These are phyloP conservation scores for Monocercomonoides exilis DNA, from an alignment of 78 protist genomes.

Conservation along the genomic window DNA sequence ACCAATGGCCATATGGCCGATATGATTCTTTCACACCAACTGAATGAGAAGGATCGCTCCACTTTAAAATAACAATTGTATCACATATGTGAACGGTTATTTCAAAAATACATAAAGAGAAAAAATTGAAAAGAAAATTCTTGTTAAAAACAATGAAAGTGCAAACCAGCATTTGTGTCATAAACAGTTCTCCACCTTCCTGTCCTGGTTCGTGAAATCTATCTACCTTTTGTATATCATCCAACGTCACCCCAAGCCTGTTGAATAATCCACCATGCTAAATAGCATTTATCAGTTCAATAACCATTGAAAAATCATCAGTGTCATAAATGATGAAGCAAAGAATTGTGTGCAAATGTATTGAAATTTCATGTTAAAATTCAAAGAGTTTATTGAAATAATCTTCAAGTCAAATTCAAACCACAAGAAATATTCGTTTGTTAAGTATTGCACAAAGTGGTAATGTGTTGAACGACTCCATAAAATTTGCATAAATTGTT, in stretches of 20 bases:
- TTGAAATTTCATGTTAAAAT: too few relatives aligned
- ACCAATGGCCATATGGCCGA: background rate
- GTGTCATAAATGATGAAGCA: too few relatives aligned
- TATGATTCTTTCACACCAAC: background rate
- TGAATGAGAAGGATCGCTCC: background rate
- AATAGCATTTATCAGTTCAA: too few relatives aligned
- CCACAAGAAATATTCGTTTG: background rate
- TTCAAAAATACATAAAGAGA: too few relatives aligned
- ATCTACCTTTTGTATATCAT: background rate
- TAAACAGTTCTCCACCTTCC: slow-evolving; percentile 17
- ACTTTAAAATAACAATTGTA: too few relatives aligned
- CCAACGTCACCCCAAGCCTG: slow-evolving; percentile 13
- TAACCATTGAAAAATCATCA: too few relatives aligned
- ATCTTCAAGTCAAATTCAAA: background rate
- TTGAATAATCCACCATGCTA: background rate
- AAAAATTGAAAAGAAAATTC: background rate
- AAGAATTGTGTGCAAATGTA: too few relatives aligned
- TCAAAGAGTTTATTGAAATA: too few relatives aligned
- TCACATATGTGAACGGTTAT: too few relatives aligned
- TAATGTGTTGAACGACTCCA: background rate
- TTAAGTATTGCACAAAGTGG: background rate
- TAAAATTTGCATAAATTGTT: background rate
- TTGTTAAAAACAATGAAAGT: background rate
- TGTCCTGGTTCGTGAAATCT: slow-evolving; percentile 16
- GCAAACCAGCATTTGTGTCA: slow-evolving; percentile 13